Evolutionary conservation across 495 filamentous ascomycete species (phyloP), one percentile per base, ranked within the genome.

Genomic region (Astrocystis sublimbata): DNA sequence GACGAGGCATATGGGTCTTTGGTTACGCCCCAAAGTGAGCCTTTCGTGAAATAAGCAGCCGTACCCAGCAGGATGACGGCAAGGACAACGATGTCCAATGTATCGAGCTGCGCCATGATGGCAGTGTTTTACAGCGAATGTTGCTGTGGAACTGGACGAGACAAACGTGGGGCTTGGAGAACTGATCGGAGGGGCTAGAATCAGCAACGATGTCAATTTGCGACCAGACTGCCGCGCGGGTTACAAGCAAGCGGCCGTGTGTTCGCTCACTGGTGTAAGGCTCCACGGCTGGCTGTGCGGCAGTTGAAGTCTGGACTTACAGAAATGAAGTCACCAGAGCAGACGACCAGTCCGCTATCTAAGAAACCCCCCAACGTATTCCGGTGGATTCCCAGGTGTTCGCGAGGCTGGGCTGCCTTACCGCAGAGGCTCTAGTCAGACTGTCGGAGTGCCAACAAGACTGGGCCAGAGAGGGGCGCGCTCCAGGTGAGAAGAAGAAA

Each of bases 21-120:
- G 43, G 86, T 81, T 31, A 90, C 78, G 10, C 84, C 92, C 94
- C 94, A 98, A 73, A 91, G 87, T 60, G 86, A 91, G 62, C 94
- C 94, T 73, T 98, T 98, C 62, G 96, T 97, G 79, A 98, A 93
- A 79, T 97, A 98, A 71, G 93, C 94, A 51, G 92, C 75, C 58
- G 91, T 97, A 61, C 92, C 94, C 53, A 96, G 74, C 30, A 98
- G 81, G 63, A 98, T 87, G 61, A 81, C 86, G 61, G 83, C 85
- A 64, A 98, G 89, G 81, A 98, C 94, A 66, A 96, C 75, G 62
- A 97, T 79, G 81, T 98, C 94, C 77, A 98, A 81, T 4, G 92
- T 96, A 71, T 98, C 94, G 71, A 98, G 88, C 83, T 97, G 91
- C 63, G 93, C 90, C 94, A 98, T 98, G 63, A 57, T 80, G 45